These are phyloP conservation scores for Acanthamoeba healyi DNA, from an alignment of 208 protist genomes.

Conservation along the genomic window DNA sequence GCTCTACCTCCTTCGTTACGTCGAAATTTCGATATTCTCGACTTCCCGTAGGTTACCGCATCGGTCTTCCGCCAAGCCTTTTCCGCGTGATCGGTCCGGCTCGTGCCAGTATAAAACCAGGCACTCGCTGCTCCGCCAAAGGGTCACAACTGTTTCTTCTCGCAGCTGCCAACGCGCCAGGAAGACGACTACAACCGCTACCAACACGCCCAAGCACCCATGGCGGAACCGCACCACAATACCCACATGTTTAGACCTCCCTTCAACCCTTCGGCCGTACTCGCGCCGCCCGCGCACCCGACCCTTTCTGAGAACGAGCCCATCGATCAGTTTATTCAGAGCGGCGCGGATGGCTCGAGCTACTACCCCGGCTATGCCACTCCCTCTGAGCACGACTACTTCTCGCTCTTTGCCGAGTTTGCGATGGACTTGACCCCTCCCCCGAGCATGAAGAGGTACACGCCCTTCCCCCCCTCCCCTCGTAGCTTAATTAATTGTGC, in stretches of 20 bases:
- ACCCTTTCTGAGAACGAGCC: constrained; percentile 22
- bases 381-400: constrained; percentile 47
- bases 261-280: not conserved
- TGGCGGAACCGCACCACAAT: constrained; percentile 23
- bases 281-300: not conserved
- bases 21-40: not conserved
- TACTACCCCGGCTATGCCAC: not conserved
- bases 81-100: not conserved
- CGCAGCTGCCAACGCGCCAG: not conserved
- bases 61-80: not conserved
- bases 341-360: not conserved
- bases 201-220: not conserved
- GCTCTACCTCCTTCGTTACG: not conserved
- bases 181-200: not conserved
- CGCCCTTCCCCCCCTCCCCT: too few relatives aligned
- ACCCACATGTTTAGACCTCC: too few relatives aligned
- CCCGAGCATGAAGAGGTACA: constrained; percentile 32
- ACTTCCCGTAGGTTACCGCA: too few relatives aligned
- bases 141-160: not conserved
- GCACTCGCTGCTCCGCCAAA: too few relatives aligned
- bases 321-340: constrained; percentile 67
- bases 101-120: not conserved
- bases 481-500: not conserved
- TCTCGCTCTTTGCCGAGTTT: constrained; percentile 13
- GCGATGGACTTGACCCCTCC: constrained; percentile 46